Base-by-base conservation (phyloP, 306 rosid genomes). In the Ceratonia siliqua region DNA sequence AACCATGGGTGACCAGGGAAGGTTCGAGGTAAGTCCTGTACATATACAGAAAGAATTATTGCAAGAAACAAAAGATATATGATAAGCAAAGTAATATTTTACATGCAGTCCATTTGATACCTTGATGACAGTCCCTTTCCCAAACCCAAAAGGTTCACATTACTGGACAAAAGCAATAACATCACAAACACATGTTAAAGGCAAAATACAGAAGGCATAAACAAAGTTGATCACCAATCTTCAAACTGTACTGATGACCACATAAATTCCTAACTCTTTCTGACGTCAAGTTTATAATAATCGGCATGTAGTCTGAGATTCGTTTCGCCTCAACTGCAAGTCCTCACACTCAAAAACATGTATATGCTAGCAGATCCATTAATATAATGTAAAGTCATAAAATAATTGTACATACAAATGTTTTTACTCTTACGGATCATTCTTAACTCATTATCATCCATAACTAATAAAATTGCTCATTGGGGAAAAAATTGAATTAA, bases 1-100 rank as follows among this genome's bases (percentile, higher is more conserved):
- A 95, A 80, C 99, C 99, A 95, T 4, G 98, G 76, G 75, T 95
- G 99, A 73, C 98, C 99, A 0, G 99, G 99, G 81, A 95, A 95
- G 24, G 99, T 95, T 38, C 99, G 85, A 0, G 96, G 93, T 46
- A 95, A 83, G 80, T 95, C 99, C 99, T 95, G 89, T 68, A 82
- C 43, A 24, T 20, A 33, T 30, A 48, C 11, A 53, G 33, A 39
- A 13, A 10, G 38, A 69, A 59, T 41, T 5, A 70, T 72, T 5
- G 30, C 38, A 38, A 79, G 32, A 27, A 62, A 43, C 30, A 66
- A 24, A 48, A 71, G 3, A 55, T 22, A 64, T 4, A 52, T 14
- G 50, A 66, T 25, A 30, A 24, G 27, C 65, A 33, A 32, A 42
- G 21, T 33, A 42, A 35, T 36, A 35, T 11, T 62, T 36, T 12